Evolutionary conservation across 257 asterid genomes (phyloP).

Genomic region (Solanum clarkiae): DNA sequence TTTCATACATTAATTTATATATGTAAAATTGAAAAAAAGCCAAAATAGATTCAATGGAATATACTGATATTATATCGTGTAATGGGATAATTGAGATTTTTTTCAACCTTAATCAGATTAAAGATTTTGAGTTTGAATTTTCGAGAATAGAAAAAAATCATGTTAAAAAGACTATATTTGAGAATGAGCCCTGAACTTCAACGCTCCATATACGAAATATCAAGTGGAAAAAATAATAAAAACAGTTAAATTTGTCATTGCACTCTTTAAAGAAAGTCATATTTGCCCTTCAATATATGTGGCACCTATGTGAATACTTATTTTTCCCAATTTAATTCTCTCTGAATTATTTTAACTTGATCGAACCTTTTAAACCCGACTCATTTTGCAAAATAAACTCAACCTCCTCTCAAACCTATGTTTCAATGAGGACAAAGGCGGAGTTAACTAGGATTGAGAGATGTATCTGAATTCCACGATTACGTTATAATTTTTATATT

Average conservation of each 20-base stretch:
- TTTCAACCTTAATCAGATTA: neutral
- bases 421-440: neutral
- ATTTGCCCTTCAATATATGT: neutral
- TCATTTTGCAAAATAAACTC: no score
- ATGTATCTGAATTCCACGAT: neutral
- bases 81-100: rapidly evolving
- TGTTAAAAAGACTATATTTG: no score
- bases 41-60: neutral
- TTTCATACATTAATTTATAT: neutral
- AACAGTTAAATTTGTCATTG: neutral
- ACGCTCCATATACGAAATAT: no score
- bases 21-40: neutral
- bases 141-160: no score
- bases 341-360: neutral
- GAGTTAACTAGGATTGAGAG: neutral
- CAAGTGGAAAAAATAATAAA: rapidly evolving
- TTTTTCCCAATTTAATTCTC: neutral
- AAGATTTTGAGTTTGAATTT: no score
- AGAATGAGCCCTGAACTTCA: no score
- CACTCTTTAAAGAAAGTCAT: neutral
- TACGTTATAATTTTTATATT: no score
- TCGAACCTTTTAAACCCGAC: no score
- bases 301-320: neutral
- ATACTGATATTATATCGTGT: neutral
- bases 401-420: neutral